These are phyloP conservation scores for Eucalyptus shirleyi DNA, from an alignment of 345 rosid species.

Conservation along the genomic window DNA sequence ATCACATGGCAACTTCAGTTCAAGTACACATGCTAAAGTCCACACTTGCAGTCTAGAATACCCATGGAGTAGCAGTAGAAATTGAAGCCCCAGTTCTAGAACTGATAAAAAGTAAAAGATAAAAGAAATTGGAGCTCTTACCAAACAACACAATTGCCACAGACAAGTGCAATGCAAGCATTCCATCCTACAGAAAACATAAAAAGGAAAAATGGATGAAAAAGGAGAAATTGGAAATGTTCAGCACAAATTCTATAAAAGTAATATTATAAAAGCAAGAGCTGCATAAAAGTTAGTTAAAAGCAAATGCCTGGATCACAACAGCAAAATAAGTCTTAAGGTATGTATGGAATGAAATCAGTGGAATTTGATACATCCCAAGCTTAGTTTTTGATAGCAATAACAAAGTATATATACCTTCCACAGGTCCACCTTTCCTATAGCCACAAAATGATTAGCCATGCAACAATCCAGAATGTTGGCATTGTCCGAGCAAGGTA, in stretches of 20 bases:
- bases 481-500: not conserved
- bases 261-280: not conserved
- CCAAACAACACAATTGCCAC: slow-evolving; percentile 98
- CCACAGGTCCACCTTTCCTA: not conserved
- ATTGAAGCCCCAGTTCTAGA: not conserved
- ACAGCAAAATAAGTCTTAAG: not conserved
- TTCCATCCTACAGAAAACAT: slow-evolving; percentile 67
- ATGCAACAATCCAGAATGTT: not conserved
- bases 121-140: slow-evolving; percentile 11
- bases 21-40: not conserved
- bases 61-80: not conserved
- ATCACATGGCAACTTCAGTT: not conserved
- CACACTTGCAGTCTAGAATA: not conserved
- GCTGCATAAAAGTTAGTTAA: not conserved
- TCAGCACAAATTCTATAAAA: not conserved
- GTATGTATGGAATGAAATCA: not conserved
- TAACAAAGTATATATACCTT: not conserved
- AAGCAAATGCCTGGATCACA: not conserved
- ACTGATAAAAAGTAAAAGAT: not conserved
- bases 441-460: not conserved
- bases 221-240: not conserved
- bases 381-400: not conserved
- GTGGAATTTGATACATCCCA: not conserved
- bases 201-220: not conserved
- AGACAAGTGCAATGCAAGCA: slow-evolving; percentile 95